A percentile compares a stretch with the other conserved stretches of the same genome.
These are phyloP conservation scores for Niveomyces coronatus DNA, from an alignment of 2,329 filamentous ascomycete genomes.

Conservation along the genomic window DNA sequence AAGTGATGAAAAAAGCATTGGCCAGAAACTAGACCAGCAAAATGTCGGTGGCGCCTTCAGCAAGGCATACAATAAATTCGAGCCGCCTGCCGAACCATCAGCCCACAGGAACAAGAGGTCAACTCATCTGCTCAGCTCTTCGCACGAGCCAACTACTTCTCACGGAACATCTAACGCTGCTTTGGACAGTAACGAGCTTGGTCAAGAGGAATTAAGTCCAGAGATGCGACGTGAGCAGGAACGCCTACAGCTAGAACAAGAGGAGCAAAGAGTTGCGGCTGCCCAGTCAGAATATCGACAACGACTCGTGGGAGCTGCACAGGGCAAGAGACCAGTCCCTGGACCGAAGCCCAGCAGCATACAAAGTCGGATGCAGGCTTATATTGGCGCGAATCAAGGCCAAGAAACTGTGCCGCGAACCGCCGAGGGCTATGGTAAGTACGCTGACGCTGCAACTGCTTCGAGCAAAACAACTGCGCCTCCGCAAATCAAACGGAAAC, in stretches of 20 bases:
- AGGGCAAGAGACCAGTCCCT: constrained; percentile 27
- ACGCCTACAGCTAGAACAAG: constrained; percentile 66
- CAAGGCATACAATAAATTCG: constrained; percentile 88
- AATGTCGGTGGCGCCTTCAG: constrained; percentile 70
- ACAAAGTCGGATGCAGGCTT: constrained; percentile 78
- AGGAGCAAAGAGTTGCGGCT: constrained; percentile 81
- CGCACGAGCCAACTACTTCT: constrained; percentile 13
- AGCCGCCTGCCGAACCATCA: constrained; percentile 46
- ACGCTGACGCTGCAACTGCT: constrained; percentile 47
- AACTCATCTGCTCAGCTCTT: not conserved
- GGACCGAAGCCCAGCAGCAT: constrained; percentile 66
- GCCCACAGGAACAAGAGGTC: constrained; percentile 14
- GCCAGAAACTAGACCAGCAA: not conserved
- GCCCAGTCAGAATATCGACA: constrained; percentile 83
- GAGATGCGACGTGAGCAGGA: constrained; percentile 89
- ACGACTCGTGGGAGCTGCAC: constrained; percentile 47
- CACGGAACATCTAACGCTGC: constrained; percentile 43
- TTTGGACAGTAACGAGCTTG: constrained; percentile 54
- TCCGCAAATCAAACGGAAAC: constrained; percentile 42
- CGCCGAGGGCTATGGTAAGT: constrained; percentile 83
- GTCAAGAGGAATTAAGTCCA: constrained; percentile 64
- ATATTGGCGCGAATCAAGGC: constrained; percentile 68
- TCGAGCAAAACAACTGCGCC: constrained; percentile 27
- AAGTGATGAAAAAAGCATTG: too few species aligned
- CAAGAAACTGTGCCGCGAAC: constrained; percentile 51